Percentiles rank a stretch among this genome's conserved stretches.
phyloP scores from a whole-genome alignment of 805 yeast genomes.

The Candida ascalaphidarum region DNA sequence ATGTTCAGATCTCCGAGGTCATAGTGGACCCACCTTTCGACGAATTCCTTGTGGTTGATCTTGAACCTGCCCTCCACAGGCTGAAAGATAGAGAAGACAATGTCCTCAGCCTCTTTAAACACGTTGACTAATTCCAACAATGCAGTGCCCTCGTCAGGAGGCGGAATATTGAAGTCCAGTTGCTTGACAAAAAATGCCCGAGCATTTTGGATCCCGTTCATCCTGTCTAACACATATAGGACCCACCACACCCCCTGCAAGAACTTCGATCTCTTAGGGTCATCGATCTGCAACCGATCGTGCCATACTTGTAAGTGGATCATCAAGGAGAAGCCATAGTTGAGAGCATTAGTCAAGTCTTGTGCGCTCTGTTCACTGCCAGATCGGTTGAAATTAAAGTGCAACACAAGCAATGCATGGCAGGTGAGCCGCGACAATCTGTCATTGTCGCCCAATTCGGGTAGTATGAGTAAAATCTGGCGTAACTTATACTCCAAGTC shows the following conservation, averaged over 20 bases:
- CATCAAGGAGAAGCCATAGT: slow-evolving; percentile 10
- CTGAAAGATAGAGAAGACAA: slow-evolving; percentile 2
- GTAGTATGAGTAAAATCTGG: slow-evolving; percentile 11
- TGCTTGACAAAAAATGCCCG: slow-evolving; percentile 9
- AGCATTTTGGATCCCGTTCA: slow-evolving; percentile 8
- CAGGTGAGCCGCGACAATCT: slow-evolving; percentile 10
- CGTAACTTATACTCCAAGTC: slow-evolving; percentile 12
- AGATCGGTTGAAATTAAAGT: slow-evolving; percentile 10
- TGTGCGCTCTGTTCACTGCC: slow-evolving; percentile 15
- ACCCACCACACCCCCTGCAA: slow-evolving; percentile 12
- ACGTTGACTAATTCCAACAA: slow-evolving; percentile 8
- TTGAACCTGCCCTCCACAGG: slow-evolving; percentile 6
- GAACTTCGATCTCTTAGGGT: slow-evolving; percentile 6
- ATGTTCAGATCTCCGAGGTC: too few species aligned
- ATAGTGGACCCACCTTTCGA: too few species aligned
- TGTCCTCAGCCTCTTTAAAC: slow-evolving; percentile 1
- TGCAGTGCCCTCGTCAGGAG: slow-evolving; percentile 6
- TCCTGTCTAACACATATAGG: slow-evolving; percentile 10
- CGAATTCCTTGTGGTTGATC: slow-evolving; percentile 5
- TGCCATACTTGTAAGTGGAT: slow-evolving; percentile 11
- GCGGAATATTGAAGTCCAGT: slow-evolving; percentile 8
- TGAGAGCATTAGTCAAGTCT: slow-evolving; percentile 11
- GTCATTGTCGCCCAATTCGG: slow-evolving; percentile 14
- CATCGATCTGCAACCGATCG: slow-evolving; percentile 5
- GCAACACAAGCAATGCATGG: slow-evolving; percentile 10